phyloP scores from a whole-genome alignment of 345 rosid genomes.

The Erucastrum elatum region DNA sequence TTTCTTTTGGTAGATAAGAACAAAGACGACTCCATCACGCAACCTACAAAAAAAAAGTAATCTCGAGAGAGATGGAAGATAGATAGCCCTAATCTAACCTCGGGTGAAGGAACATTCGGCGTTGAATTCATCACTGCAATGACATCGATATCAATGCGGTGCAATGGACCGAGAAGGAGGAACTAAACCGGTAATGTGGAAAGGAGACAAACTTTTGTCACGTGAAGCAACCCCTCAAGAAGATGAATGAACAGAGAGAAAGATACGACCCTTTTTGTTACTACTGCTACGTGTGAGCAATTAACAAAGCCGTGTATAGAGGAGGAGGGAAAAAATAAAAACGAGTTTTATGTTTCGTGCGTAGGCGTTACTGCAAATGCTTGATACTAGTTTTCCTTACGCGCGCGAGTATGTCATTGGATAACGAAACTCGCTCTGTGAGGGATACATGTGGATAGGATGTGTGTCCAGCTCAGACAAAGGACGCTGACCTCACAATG shows the following conservation, averaged over 20 bases:
- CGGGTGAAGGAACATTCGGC: conserved; percentile 3
- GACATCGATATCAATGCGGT: conserved; percentile 3
- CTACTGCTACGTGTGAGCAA: conserved; percentile 43
- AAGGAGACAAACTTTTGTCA: background rate
- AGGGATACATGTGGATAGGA: background rate
- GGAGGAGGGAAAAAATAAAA: conserved; percentile 18
- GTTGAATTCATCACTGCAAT: conserved; percentile 4
- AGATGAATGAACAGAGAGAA: conserved; percentile 27
- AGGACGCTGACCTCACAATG: background rate
- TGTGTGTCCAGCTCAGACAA: conserved; percentile 23
- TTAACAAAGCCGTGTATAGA: conserved; percentile 48
- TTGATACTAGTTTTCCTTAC: background rate
- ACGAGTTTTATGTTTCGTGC: conserved; percentile 23
- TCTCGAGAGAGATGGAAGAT: background rate
- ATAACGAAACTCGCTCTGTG: background rate
- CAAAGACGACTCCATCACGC: conserved; percentile 15
- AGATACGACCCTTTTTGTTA: conserved; percentile 38
- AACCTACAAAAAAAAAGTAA: background rate
- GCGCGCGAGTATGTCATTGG: conserved; percentile 7
- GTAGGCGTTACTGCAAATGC: conserved; percentile 12
- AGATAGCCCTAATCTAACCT: conserved; percentile 17
- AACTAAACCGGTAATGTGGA: conserved; percentile 31
- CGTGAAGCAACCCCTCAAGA: conserved; percentile 1
- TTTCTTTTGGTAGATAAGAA: conserved; percentile 1
- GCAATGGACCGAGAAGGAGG: conserved; percentile 24